Evolutionary conservation across 164 flowering plant genomes (phyloP).

Genomic region (Dillenia turbinata): DNA sequence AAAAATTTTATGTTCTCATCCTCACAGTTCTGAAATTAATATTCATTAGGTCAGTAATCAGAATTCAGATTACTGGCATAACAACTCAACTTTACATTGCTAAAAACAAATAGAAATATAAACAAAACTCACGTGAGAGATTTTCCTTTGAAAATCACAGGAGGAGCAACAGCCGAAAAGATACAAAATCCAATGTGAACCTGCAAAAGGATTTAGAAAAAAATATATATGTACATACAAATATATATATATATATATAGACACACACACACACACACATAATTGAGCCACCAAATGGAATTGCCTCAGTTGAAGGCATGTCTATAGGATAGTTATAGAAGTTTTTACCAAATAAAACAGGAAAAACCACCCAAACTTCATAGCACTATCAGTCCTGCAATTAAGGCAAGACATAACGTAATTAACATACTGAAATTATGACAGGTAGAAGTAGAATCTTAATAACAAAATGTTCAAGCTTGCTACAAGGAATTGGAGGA

Average conservation of each 20-base stretch:
- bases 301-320: not conserved
- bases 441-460: not conserved
- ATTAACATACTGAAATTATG: not conserved
- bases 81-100: not conserved
- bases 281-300: not conserved
- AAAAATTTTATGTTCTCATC: not conserved
- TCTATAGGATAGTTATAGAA: no score
- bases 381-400: constrained; percentile 73
- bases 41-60: not conserved
- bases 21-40: not conserved
- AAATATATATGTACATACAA: no score
- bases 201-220: constrained; percentile 24
- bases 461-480: not conserved
- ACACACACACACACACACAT: no score
- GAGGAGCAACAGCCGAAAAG: constrained; percentile 70
- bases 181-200: constrained; percentile 61
- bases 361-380: constrained; percentile 71
- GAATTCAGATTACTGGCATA: not conserved
- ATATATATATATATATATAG: no score
- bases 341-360: constrained; percentile 49
- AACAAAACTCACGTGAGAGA: constrained; percentile 58
- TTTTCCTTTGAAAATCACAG: constrained; percentile 57
- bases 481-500: not conserved
- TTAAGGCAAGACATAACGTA: constrained; percentile 2
- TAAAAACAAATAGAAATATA: not conserved